These are phyloP conservation scores for Aristolochia contorta DNA, from an alignment of 164 flowering plant species.

Conservation along the genomic window DNA sequence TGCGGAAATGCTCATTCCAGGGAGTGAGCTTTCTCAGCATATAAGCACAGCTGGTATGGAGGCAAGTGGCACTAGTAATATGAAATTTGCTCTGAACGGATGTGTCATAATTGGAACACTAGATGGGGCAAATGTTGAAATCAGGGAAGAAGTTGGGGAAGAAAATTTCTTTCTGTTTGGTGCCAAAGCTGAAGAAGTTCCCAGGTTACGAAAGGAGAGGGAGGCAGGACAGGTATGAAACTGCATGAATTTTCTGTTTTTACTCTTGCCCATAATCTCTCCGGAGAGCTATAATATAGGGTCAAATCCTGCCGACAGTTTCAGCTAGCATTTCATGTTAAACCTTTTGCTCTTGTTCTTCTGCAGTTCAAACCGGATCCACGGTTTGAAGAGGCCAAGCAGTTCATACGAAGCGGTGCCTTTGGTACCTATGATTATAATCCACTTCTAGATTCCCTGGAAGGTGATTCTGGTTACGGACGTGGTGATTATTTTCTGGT, in stretches of 20 bases:
- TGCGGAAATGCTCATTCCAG: slow-evolving; percentile 93
- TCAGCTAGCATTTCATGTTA: no score
- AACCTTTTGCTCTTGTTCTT: not conserved
- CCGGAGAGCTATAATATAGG: no score
- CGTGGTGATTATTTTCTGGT: slow-evolving; percentile 97
- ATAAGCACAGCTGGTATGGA: slow-evolving; percentile 99
- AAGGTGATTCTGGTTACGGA: slow-evolving; percentile 89
- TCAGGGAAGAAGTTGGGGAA: slow-evolving; percentile 88
- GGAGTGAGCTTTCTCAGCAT: slow-evolving; percentile 96
- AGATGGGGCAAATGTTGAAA: slow-evolving; percentile 98
- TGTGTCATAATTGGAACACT: slow-evolving; percentile 93
- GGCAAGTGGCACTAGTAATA: slow-evolving; percentile 99
- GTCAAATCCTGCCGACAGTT: no score
- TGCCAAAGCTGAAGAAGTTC: slow-evolving; percentile 86
- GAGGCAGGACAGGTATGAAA: slow-evolving; percentile 72
- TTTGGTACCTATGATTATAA: slow-evolving; percentile 91
- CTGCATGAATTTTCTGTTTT: not conserved
- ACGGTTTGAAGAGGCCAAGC: slow-evolving; percentile 89
- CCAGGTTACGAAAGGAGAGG: slow-evolving; percentile 78
- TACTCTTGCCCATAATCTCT: not conserved
- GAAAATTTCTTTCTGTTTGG: slow-evolving; percentile 96
- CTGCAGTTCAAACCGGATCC: slow-evolving; percentile 91
- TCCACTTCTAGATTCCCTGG: slow-evolving; percentile 89
- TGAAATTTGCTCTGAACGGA: slow-evolving; percentile 97
- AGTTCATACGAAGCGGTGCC: slow-evolving; percentile 73